A percentile compares a stretch with the other conserved stretches of the same genome.
phyloP scores from a whole-genome alignment of 2,329 filamentous ascomycete species.

The Trichoderma asperellum region DNA sequence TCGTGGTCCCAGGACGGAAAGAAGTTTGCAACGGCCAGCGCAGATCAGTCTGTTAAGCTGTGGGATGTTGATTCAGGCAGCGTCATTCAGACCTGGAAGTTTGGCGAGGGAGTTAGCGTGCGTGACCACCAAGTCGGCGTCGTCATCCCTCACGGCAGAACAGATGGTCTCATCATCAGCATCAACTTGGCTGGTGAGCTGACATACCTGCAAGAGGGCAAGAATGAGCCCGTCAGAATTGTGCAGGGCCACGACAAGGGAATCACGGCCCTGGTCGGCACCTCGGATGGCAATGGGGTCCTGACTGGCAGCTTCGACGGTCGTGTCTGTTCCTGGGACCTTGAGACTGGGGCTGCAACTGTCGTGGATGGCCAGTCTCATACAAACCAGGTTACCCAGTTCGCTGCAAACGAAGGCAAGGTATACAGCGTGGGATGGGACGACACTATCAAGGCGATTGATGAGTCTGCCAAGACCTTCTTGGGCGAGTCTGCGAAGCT shows the following conservation, averaged over 20 bases:
- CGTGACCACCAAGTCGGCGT: constrained; percentile 92
- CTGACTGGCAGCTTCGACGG: constrained; percentile 95
- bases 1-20: constrained; percentile 89
- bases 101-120: constrained; percentile 78
- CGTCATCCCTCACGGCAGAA: constrained; percentile 81
- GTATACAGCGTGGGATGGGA: constrained; percentile 95
- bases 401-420: constrained; percentile 64
- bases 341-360: constrained; percentile 68
- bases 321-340: constrained; percentile 81
- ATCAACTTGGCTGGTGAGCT: constrained; percentile 86
- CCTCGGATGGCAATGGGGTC: constrained; percentile 59
- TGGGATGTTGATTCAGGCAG: constrained; percentile 88
- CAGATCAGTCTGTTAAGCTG: constrained; percentile 90
- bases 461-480: constrained; percentile 75
- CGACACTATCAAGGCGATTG: constrained; percentile 80
- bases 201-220: constrained; percentile 81
- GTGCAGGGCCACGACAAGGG: constrained; percentile 90
- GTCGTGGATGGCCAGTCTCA: constrained; percentile 80
- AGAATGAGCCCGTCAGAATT: constrained; percentile 67
- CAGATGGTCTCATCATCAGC: constrained; percentile 86
- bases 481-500: constrained; percentile 69
- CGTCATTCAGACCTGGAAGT: constrained; percentile 78
- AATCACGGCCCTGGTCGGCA: constrained; percentile 70
- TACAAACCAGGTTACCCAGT: constrained; percentile 81
- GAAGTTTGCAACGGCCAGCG: constrained; percentile 86